Base-by-base conservation (phyloP, 352 stramenopile genomes). In the Pythium grandisporangium region DNA sequence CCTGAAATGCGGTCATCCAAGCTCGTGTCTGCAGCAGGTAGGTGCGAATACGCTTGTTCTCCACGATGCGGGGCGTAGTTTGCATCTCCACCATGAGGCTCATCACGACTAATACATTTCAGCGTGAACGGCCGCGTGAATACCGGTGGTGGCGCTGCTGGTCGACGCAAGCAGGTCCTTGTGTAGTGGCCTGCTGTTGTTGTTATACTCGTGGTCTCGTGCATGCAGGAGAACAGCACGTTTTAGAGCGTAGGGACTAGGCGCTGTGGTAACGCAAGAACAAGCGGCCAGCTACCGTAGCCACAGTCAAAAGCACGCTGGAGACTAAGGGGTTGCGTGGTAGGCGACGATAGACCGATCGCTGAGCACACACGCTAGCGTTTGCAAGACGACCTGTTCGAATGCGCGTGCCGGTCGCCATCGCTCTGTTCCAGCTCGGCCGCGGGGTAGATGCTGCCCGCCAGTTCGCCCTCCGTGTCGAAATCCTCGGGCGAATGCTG, bases 11-110 rank as follows among this genome's bases (percentile, higher is more conserved):
- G 38, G 71, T 84, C 38, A 68, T 87, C 1, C 79, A 70, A 17
- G 74, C 74, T 70, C 74, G 90, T 2, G 76, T 76, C 42, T 92
- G 76, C 35, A 90, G 48, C 43, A 93, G 45, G 37, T 93, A 93
- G 24, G 77, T 89, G 20, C 76, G 76, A 32, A 90, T 84, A 39
- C 76, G 78, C 39, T 93, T 76, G 52, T 90, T 85, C 40, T 75
- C 65, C 12, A 79, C 74, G 24, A 90, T 87, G 23, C 65, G 63
- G 4, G 76, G 70, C 11, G 77, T 89, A 38, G 81, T 77, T 43
- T 93, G 76, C 76, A 90, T 91, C 44, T 91, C 70, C 1, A 71
- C 70, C 70, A 91, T 89, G 38, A 95, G 62, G 58, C 80, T 80
- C 45, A 95, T 70, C 33, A 93, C 74, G 53, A 56, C 68, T 88